phyloP scores from a whole-genome alignment of 2,329 filamentous ascomycete species.

The Alternaria brassicicola region DNA sequence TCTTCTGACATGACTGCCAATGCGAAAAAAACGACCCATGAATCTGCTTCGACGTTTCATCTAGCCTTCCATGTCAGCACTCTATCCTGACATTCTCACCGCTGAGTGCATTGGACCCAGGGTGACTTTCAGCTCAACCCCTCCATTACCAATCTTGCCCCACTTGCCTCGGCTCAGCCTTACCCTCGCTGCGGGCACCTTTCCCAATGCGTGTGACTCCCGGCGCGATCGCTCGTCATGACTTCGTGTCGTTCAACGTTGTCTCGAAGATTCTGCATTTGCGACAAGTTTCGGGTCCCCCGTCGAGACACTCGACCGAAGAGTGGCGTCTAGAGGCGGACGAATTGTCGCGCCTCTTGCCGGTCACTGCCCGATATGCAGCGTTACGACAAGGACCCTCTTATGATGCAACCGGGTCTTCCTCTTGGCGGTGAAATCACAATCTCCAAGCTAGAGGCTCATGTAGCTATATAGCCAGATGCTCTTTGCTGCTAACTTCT shows the following conservation, averaged over 20 bases:
- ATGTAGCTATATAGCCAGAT: constrained; percentile 17
- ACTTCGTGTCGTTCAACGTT: constrained; percentile 14
- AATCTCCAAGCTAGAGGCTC: constrained; percentile 13
- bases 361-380: constrained; percentile 17
- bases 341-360: constrained; percentile 8
- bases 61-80: background rate
- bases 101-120: background rate
- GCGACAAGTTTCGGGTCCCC: constrained; percentile 4
- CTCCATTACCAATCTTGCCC: constrained; percentile 27
- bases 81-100: background rate
- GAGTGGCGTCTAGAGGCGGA: background rate
- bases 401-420: constrained; percentile 25
- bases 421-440: constrained; percentile 11
- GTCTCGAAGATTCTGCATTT: constrained; percentile 15
- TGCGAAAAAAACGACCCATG: background rate
- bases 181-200: constrained; percentile 20
- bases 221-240: constrained; percentile 25
- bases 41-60: background rate
- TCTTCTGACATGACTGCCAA: background rate
- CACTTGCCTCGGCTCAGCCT: constrained; percentile 35
- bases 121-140: constrained; percentile 1
- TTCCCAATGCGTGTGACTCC: constrained; percentile 19
- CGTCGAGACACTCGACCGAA: constrained; percentile 6
- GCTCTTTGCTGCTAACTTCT: constrained; percentile 4
- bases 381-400: constrained; percentile 3